Evolutionary conservation across 2,329 filamentous ascomycete genomes (phyloP).

Genomic region (Botrytis squamosa): DNA sequence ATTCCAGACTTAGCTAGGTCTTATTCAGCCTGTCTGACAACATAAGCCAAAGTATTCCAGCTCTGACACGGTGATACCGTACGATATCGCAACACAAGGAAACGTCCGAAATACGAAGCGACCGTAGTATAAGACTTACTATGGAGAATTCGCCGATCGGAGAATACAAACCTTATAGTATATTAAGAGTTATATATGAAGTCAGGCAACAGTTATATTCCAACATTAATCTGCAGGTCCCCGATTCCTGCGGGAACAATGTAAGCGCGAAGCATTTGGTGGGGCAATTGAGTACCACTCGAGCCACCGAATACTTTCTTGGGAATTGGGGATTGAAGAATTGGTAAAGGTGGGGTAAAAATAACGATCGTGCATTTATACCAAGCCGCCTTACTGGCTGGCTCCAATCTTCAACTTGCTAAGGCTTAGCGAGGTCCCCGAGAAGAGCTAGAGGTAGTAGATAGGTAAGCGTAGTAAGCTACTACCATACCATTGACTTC

Average conservation of each 20-base stretch:
- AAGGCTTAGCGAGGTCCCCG: constrained; percentile 22
- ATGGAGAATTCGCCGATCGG: constrained; percentile 20
- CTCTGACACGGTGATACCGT: constrained; percentile 11
- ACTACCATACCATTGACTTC: constrained; percentile 6
- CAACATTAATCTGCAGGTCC: constrained; percentile 5
- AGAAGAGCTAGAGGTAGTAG: not conserved
- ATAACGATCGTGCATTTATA: constrained; percentile 19
- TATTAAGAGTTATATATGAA: not conserved
- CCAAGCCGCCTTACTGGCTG: constrained; percentile 9
- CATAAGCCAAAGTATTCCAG: constrained; percentile 10
- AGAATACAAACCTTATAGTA: constrained; percentile 18
- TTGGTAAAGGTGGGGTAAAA: not conserved
- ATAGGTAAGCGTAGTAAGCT: not conserved
- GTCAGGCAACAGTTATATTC: not conserved
- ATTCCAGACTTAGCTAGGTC: constrained; percentile 1
- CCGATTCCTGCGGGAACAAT: not conserved
- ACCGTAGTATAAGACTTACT: not conserved
- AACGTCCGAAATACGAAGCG: not conserved
- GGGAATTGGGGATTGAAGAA: not conserved
- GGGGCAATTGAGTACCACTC: constrained; percentile 2
- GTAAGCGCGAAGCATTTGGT: constrained; percentile 3
- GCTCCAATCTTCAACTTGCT: not conserved
- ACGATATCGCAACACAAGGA: constrained; percentile 15
- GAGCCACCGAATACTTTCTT: not conserved
- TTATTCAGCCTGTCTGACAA: constrained; percentile 18